Evolutionary conservation across 2,329 filamentous ascomycete species (phyloP).

Genomic region (Sarocladiaceae sp.): DNA sequence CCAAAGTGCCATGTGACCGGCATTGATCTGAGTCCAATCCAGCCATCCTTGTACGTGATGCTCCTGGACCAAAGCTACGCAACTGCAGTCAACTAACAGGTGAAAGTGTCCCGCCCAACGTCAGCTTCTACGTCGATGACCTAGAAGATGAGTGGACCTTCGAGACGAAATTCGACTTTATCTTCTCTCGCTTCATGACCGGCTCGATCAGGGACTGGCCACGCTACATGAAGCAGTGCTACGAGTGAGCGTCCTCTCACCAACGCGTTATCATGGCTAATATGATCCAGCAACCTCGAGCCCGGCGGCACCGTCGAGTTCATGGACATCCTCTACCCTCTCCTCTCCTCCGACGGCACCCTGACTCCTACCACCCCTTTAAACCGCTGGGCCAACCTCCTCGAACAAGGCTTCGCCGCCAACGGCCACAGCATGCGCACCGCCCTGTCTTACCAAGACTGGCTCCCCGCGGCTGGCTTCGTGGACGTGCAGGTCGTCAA

Average conservation of each 20-base stretch:
- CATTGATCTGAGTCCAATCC: constrained; percentile 28
- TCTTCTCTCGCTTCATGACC: constrained; percentile 26
- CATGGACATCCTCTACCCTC: constrained; percentile 42
- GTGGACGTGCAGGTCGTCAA: constrained; percentile 14
- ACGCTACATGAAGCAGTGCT: constrained; percentile 18
- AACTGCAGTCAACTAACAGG: not conserved
- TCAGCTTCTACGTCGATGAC: constrained; percentile 36
- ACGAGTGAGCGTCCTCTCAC: constrained; percentile 10
- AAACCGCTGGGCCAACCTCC: constrained; percentile 14
- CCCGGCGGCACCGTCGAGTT: constrained; percentile 51
- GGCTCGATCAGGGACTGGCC: constrained; percentile 21
- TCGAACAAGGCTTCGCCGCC: constrained; percentile 18
- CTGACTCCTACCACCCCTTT: constrained; percentile 25
- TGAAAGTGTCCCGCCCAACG: constrained; percentile 35
- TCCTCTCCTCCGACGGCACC: constrained; percentile 31
- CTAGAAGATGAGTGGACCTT: constrained; percentile 28
- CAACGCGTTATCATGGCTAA: not conserved
- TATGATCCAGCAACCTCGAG: constrained; percentile 30
- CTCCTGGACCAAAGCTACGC: too few relatives aligned
- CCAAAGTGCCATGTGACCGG: constrained; percentile 17
- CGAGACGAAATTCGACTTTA: constrained; percentile 26
- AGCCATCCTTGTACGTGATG: constrained; percentile 22
- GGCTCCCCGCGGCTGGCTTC: constrained; percentile 16
- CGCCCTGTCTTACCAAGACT: not conserved
- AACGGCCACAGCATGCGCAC: constrained; percentile 15